phyloP scores from a whole-genome alignment of 1,284 basidiomycete genomes.

The Marasmius oreades region DNA sequence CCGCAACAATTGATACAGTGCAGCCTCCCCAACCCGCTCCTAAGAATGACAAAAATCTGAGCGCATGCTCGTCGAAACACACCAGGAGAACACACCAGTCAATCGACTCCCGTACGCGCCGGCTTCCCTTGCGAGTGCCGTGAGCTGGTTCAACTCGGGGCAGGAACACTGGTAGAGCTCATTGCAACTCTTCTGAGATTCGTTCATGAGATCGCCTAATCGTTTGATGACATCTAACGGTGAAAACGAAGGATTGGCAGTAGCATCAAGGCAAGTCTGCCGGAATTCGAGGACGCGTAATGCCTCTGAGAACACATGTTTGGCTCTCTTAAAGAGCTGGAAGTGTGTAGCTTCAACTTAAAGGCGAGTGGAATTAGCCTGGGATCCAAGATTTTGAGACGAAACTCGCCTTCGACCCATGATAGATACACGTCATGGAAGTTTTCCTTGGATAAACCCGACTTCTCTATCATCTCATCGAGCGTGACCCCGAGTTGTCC shows the following conservation, averaged over 20 bases:
- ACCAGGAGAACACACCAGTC: too few relatives aligned
- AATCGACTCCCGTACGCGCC: conserved; percentile 78
- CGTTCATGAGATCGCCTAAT: conserved; percentile 77
- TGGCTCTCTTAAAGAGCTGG: conserved; percentile 75
- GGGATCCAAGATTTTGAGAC: conserved; percentile 1
- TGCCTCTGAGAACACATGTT: conserved; percentile 76
- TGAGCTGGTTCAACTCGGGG: conserved; percentile 71
- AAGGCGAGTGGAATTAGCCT: conserved; percentile 1
- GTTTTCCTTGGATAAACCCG: conserved; percentile 49
- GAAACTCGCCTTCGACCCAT: conserved; percentile 66
- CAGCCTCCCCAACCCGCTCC: conserved; percentile 92
- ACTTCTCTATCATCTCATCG: conserved; percentile 69
- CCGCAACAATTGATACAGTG: conserved; percentile 78
- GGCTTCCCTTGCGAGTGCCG: conserved; percentile 52
- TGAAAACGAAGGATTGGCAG: conserved; percentile 20
- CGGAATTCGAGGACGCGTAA: conserved; percentile 77
- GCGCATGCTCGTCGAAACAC: too few relatives aligned
- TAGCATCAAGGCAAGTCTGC: conserved; percentile 51
- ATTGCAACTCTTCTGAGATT: conserved; percentile 69
- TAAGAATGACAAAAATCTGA: conserved; percentile 25
- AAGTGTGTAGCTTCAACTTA: conserved; percentile 75
- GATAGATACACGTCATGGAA: conserved; percentile 71
- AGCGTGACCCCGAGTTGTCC: conserved; percentile 58
- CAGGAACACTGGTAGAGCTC: conserved; percentile 77
- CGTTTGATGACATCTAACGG: conserved; percentile 28